Conservation (phyloP, 352 stramenopile genomes). For the Phytophthora kernoviae region DNA sequence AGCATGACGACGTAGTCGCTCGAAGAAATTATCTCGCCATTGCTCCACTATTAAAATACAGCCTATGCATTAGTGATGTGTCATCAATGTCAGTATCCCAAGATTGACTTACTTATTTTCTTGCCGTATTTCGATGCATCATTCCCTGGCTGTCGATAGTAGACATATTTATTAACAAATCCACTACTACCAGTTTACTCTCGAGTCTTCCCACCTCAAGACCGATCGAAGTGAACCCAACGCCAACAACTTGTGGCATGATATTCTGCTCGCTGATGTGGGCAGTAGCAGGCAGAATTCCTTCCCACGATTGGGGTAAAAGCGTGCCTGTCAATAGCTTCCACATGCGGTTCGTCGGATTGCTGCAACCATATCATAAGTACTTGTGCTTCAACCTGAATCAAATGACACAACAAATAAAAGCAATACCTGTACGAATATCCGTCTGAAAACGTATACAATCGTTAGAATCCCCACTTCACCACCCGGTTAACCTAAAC, state of each 20-base stretch:
- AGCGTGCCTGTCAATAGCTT: conserved; percentile 78
- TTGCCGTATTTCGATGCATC: conserved; percentile 83
- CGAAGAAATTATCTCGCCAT: conserved; percentile 70
- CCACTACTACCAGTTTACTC: background rate
- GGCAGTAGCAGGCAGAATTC: conserved; percentile 61
- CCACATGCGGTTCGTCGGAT: conserved; percentile 91
- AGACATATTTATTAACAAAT: background rate
- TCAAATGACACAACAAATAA: background rate
- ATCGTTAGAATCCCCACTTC: background rate
- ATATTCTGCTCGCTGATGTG: conserved; percentile 75
- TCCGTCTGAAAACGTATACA: conserved; percentile 28
- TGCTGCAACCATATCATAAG: conserved; percentile 38
- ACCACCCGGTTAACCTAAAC: no score
- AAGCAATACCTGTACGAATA: conserved; percentile 61
- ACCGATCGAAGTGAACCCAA: conserved; percentile 86
- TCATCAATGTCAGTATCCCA: conserved; percentile 1
- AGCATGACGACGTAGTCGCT: conserved; percentile 57
- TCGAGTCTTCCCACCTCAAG: conserved; percentile 56
- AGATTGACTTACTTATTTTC: conserved; percentile 48
- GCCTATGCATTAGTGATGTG: background rate
- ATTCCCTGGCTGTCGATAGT: conserved; percentile 66
- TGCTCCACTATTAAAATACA: conserved; percentile 45
- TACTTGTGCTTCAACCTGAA: background rate
- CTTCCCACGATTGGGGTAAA: conserved; percentile 54
- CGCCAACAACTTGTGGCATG: conserved; percentile 60